Conservation (phyloP, 208 protist species). For the Acanthamoeba healyi region DNA sequence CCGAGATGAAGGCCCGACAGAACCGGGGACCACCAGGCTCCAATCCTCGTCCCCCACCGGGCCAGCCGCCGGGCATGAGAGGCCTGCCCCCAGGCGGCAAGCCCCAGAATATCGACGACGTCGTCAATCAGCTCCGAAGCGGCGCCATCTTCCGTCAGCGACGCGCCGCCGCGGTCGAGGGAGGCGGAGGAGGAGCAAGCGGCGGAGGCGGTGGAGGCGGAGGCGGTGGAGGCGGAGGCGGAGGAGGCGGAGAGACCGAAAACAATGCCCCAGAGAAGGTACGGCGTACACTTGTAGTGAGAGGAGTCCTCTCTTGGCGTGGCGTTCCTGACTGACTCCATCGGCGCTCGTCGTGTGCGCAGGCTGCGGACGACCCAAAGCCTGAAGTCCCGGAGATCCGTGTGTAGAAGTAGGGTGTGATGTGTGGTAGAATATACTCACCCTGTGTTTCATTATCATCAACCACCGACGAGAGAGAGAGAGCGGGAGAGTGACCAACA, state of each 20-base stretch:
- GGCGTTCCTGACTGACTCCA: too few relatives aligned
- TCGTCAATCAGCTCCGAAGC: background rate
- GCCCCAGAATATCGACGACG: background rate
- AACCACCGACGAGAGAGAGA: too few relatives aligned
- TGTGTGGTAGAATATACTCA: too few relatives aligned
- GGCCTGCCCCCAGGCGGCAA: background rate
- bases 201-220: background rate
- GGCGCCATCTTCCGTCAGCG: constrained; percentile 10
- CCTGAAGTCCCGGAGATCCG: too few relatives aligned
- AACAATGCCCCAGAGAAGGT: too few relatives aligned
- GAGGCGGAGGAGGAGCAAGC: background rate
- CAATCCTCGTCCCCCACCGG: background rate
- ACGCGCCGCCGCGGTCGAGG: background rate
- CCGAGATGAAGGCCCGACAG: background rate
- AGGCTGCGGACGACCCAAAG: too few relatives aligned
- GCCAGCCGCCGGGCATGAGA: background rate
- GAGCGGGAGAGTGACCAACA: too few relatives aligned
- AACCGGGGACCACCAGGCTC: background rate
- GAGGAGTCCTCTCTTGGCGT: too few relatives aligned
- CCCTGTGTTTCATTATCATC: too few relatives aligned
- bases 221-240: background rate
- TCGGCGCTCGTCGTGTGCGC: too few relatives aligned
- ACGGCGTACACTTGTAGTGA: too few relatives aligned
- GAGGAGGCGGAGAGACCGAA: background rate
- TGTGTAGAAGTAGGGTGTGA: too few relatives aligned